Evolutionary conservation across 768 basidiomycete species (phyloP), one percentile per base, ranked within the genome.

Genomic region (Lactarius hatsudake): DNA sequence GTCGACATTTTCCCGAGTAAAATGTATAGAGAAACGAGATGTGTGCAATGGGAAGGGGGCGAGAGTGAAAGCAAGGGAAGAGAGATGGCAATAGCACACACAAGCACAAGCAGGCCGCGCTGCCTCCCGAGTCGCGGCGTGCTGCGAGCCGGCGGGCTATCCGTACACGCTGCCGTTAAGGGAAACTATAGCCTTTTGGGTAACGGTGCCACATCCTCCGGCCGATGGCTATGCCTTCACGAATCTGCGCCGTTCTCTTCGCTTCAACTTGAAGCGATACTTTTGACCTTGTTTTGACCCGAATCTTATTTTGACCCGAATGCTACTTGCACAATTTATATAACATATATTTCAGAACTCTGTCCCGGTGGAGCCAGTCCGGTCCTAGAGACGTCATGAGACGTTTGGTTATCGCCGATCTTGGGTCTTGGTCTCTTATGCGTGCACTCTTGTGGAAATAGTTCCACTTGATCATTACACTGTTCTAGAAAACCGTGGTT

Each of bases 1-100:
- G 87, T 82, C 45, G 87, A 80, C 75, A 81, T 81, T 65, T 62
- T 66, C 66, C 54, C 57, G 26, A 13, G 13, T 30, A n/a, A 6
- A n/a, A 56, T 64, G 57, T 56, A 69, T 60, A 63, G 55, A 56
- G 32, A 36, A 62, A 64, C 20, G 34, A 63, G 45, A 64, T 26
- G 59, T 56, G 63, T 58, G 68, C 66, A 66, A 51, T 53, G 53
- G 59, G 43, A 34, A 43, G 30, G 20, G 57, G 36, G 30, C 28
- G 67, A 36, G 55, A 36, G 30, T 17, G 30, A 18, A 36, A 62
- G 45, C 4, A 20, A 55, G 32, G 20, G 15, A 34, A 36, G 56
- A 40, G 10, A 26, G 30, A 58, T 42, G 32, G 34, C 13, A 63
- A 28, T 28, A 28, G 26, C 26, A 28, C n/a, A n/a, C n/a, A n/a